Base-by-base conservation (phyloP, 2,329 filamentous ascomycete genomes). In the Fusarium sp. region DNA sequence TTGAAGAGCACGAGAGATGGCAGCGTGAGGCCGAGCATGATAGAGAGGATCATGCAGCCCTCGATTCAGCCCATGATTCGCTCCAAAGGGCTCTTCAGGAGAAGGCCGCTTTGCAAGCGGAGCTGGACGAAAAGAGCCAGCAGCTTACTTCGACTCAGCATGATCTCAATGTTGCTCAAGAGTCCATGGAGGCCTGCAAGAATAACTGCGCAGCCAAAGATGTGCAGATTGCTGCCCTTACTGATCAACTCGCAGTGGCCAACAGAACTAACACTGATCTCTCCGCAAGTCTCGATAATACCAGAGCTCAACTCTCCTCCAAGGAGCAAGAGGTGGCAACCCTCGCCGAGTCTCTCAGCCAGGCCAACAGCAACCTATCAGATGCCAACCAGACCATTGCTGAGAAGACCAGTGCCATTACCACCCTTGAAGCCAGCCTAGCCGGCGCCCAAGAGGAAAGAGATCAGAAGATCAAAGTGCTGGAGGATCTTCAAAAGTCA, bases 1-100 rank as follows among this genome's bases (percentile, higher is more conserved):
- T 56, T 6, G 54, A 56, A 19, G 46, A 52, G 7, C 28, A 56
- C 11, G 46, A 56, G n/a, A 17, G 46, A n/a, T 51, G 35, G 46
- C 37, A 40, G 17, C 46, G 28, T 10, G 46, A 52, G 37, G 35
- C 28, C 11, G 22, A 56, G 8, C 54, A 56, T 15, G 46, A 56
- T 9, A 43, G 30, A 22, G 46, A 28, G 5, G 37, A 56, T 1
- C 54, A 56, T 13, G 37, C 15, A 8, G 51, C 54, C 32, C 54
- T 52, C 3, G 54, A 56, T 30, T n/a, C 46, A 7, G 46, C n/a
- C 0, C 39, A 43, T 10, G 30, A 56, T 28, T 22, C 46, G 4
- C 28, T 52, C 0, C 28, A 56, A 13, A 35, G 14, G 22, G 30
- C 37, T 9, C 22, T 43, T 4, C 37, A 30, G 8, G 37, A 44